Evolutionary conservation across 495 filamentous ascomycete species (phyloP), one percentile per base, ranked within the genome.

Genomic region (Talaromyces adpressus): DNA sequence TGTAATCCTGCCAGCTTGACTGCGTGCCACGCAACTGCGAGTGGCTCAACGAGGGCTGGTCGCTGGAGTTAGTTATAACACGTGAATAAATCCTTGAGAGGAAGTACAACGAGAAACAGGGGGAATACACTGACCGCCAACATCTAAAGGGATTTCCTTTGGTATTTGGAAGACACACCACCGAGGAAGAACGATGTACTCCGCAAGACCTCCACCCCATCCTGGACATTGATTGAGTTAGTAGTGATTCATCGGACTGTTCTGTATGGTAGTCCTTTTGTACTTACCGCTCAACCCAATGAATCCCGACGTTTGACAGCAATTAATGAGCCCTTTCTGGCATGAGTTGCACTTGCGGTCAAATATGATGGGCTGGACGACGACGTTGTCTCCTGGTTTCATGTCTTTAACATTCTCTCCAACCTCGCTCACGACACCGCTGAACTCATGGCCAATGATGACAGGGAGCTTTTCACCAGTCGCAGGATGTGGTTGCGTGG

Each of bases 371-470:
- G 86, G 85, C 61, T 84, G 82, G 5, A 88, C 76, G 4, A 71
- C 76, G 12, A 88, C 86, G n/a, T 76, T 68, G 49, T 86, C 78
- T 11, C 87, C 85, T 2, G 77, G 66, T 62, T 81, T 78, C 63
- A 83, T 73, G 22, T 75, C 73, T 6, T 72, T 71, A 4, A 88
- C 79, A 4, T 73, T 81, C 2, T 73, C 69, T 12, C 86, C 86
- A 4, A 87, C 70, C 66, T 88, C 85, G 58, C 85, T 79, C 18
- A 89, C 73, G 0, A 73, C 77, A 6, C 85, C 86, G 47, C 77
- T 81, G 70, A 88, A 86, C 63, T 88, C 86, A 65, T 89, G 86
- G 20, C 87, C 87, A 30, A 88, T 74, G 0, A 82, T 84, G 6
- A 86, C 68, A 4, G 86, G 86, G 11, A 84, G 74, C 34, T 75